Conservation (phyloP, 2,329 filamentous ascomycete genomes). For the Celoporthe dispersa region DNA sequence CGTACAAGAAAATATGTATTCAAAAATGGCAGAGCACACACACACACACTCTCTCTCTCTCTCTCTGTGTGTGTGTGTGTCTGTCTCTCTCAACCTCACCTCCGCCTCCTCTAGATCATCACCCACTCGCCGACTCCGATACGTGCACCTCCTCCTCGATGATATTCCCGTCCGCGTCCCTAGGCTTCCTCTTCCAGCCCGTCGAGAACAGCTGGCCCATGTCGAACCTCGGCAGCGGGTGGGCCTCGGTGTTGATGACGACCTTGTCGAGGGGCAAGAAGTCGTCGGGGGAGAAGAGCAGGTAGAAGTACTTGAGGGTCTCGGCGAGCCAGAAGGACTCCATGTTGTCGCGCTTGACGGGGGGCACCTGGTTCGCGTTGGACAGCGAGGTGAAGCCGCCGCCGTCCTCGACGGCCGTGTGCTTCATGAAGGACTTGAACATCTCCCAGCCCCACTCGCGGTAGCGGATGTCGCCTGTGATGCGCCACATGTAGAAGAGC, state of each 20-base stretch:
- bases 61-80: too few species aligned
- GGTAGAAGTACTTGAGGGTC: slow-evolving; percentile 96
- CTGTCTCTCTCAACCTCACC: neutral
- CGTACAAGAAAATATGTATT: neutral
- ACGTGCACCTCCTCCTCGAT: slow-evolving; percentile 29
- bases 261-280: slow-evolving; percentile 83
- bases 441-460: slow-evolving; percentile 98
- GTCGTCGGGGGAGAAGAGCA: slow-evolving; percentile 85
- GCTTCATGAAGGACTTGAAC: slow-evolving; percentile 88
- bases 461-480: slow-evolving; percentile 88
- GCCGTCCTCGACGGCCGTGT: slow-evolving; percentile 78
- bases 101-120: neutral
- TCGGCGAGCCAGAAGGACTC: slow-evolving; percentile 99
- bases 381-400: slow-evolving; percentile 82
- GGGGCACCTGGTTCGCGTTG: slow-evolving; percentile 74
- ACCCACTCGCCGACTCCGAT: slow-evolving; percentile 3
- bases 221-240: slow-evolving; percentile 86
- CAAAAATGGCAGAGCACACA: neutral
- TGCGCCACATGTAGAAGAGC: slow-evolving; percentile 98
- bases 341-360: slow-evolving; percentile 83
- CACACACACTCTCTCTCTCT: neutral
- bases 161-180: slow-evolving; percentile 52
- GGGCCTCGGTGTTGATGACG: slow-evolving; percentile 95
- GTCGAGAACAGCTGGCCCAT: slow-evolving; percentile 77
- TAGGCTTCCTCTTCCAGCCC: slow-evolving; percentile 76